These are phyloP conservation scores for Aulographum hederae DNA, from an alignment of 2,329 filamentous ascomycete genomes.

Conservation along the genomic window DNA sequence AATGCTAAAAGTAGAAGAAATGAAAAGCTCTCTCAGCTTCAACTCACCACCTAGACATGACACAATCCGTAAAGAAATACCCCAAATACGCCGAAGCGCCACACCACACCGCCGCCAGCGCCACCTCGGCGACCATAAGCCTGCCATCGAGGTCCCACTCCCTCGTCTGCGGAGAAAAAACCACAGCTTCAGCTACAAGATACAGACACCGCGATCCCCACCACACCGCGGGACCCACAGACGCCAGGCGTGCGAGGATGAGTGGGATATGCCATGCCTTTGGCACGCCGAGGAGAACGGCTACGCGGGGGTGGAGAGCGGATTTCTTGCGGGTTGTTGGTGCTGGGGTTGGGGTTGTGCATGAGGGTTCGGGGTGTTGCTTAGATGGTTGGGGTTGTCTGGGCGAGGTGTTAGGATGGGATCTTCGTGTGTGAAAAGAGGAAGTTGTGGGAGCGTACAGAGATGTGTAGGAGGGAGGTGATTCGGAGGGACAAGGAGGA, in stretches of 20 bases:
- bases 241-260: slow-evolving; percentile 53
- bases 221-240: slow-evolving; percentile 50
- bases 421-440: too few species aligned
- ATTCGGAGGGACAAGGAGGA: too few species aligned
- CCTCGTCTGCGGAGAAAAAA: too few species aligned
- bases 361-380: neutral
- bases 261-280: slow-evolving; percentile 56
- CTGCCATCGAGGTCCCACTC: slow-evolving; percentile 19
- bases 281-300: slow-evolving; percentile 58
- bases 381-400: neutral
- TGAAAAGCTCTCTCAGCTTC: too few species aligned
- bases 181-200: too few species aligned
- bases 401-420: neutral
- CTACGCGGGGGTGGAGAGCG: slow-evolving; percentile 54
- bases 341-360: too few species aligned
- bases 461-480: too few species aligned
- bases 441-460: too few species aligned
- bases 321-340: neutral
- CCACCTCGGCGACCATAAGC: slow-evolving; percentile 47
- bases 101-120: slow-evolving; percentile 39
- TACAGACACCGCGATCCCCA: slow-evolving; percentile 54
- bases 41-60: slow-evolving; percentile 74
- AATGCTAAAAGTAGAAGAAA: too few species aligned
- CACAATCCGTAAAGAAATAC: slow-evolving; percentile 69
- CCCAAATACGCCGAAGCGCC: slow-evolving; percentile 60